Base-by-base conservation (phyloP, 1,139 yeast genomes). In the Torulaspora pretoriensis region DNA sequence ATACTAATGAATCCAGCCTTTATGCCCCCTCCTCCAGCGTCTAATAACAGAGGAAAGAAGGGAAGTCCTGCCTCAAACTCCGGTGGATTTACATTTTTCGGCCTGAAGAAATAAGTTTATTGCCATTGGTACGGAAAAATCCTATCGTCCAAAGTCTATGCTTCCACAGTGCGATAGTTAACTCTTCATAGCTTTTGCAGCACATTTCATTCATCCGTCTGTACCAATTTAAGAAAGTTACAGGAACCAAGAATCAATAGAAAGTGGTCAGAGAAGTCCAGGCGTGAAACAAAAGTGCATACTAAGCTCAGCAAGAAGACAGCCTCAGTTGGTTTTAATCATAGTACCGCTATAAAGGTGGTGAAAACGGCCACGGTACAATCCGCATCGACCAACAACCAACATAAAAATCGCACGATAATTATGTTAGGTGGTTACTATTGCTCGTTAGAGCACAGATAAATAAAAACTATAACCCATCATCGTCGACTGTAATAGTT, bases 401-500 rank as follows among this genome's bases (percentile, higher is more conserved):
- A 32, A 29, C 26, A 25, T 23, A 30, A 34, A 10, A 8, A 24
- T 17, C 41, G 16, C 24, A 24, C 16, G 41, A 38, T 16, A 25
- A 1, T 4, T 7, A 14, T 16, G 31, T 17, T 17, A 16, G 35
- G 19, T 29, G 41, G 30, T 38, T 19, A 25, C 41, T 38, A 14
- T 14, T 31, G 35, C 41, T 17, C 29, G 9, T 16, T 24, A 10
- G 24, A 25, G 41, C 41, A 24, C 35, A 16, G 57, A 56, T 60
- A 78, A 74, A 61, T 71, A 68, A 73, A 39, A 19, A 38, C 44
- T 44, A 31, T 75, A 71, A 68, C 74, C 78, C 63, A 63, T 77
- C 82, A 62, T 78, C 82, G 77, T 75, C 68, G 82, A 75, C 80
- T 78, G 83, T 69, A 71, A 74, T 78, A 78, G 83, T 78, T 78